Percentiles rank a stretch among this genome's conserved stretches.
Evolutionary conservation across 106 monocot genomes (phyloP).

Genomic region (Iris macrosiphon): DNA sequence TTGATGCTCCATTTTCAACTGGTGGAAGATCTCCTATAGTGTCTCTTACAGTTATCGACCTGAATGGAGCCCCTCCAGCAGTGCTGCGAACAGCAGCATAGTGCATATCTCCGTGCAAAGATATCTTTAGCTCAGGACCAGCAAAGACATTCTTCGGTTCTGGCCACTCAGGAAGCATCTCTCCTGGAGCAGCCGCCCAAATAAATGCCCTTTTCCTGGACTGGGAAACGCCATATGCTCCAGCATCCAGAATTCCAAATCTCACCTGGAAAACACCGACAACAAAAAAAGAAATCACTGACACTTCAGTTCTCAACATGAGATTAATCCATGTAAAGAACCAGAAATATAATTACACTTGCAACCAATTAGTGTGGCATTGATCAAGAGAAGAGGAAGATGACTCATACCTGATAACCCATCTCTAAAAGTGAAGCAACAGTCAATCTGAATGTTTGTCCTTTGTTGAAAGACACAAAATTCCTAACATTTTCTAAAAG

Average conservation of each 20-base stretch:
- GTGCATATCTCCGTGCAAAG: constrained; percentile 36
- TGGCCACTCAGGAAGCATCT: constrained; percentile 87
- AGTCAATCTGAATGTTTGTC: constrained; percentile 80
- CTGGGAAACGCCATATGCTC: constrained; percentile 84
- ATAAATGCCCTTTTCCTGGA: constrained; percentile 91
- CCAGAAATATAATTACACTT: too few relatives aligned
- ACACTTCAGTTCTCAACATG: not conserved
- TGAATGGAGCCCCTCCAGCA: constrained; percentile 75
- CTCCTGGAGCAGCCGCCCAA: constrained; percentile 86
- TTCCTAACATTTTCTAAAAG: constrained; percentile 91
- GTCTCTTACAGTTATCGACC: constrained; percentile 67
- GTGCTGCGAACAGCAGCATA: constrained; percentile 75
- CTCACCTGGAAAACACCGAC: constrained; percentile 42
- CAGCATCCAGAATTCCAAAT: constrained; percentile 91
- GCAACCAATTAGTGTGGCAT: too few relatives aligned
- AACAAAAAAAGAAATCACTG: not conserved
- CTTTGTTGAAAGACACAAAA: constrained; percentile 94
- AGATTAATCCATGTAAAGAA: too few relatives aligned
- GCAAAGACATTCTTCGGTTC: constrained; percentile 95
- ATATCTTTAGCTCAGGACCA: constrained; percentile 63
- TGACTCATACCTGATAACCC: constrained; percentile 86
- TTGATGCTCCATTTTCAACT: constrained; percentile 61
- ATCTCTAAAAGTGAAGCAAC: constrained; percentile 90
- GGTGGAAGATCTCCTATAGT: constrained; percentile 77
- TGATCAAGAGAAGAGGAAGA: not conserved